Percentiles rank a stretch among this genome's conserved stretches.
phyloP scores from a whole-genome alignment of 2,329 filamentous ascomycete species.

The Colletotrichum nymphaeae region DNA sequence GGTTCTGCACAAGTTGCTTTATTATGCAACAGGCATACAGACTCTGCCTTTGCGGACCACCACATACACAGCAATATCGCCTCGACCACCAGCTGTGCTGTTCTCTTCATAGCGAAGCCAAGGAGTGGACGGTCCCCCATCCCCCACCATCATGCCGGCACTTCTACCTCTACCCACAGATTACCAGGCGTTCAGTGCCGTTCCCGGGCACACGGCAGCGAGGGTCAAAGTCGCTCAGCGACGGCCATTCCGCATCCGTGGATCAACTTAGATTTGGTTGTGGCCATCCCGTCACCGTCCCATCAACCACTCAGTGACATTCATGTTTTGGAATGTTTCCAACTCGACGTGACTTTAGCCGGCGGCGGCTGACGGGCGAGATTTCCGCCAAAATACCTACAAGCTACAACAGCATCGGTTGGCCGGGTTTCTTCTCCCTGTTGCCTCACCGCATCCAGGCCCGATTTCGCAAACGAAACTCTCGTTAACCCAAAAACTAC shows the following conservation, averaged over 20 bases:
- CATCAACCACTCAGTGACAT: background rate
- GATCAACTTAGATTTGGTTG: background rate
- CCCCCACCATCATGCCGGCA: background rate
- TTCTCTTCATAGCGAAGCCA: background rate
- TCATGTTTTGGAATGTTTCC: background rate
- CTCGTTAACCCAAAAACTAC: background rate
- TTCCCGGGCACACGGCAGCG: slow-evolving; percentile 6
- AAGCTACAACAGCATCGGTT: background rate
- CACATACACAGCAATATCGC: background rate
- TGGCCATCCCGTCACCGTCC: slow-evolving; percentile 2
- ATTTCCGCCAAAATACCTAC: background rate
- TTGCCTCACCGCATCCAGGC: slow-evolving; percentile 7
- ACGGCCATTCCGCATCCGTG: slow-evolving; percentile 9
- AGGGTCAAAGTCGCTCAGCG: background rate
- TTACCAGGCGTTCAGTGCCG: background rate
- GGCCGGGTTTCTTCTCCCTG: background rate
- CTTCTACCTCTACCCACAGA: background rate
- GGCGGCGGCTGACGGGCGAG: background rate
- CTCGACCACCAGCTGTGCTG: background rate
- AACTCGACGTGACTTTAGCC: background rate
- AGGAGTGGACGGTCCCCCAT: background rate
- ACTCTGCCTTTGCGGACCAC: background rate
- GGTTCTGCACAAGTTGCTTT: slow-evolving; percentile 8
- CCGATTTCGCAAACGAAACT: background rate
- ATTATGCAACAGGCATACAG: slow-evolving; percentile 14